Evolutionary conservation across 768 basidiomycete genomes (phyloP), one percentile per base, ranked within the genome.

Genomic region (Suillus tomentosus): DNA sequence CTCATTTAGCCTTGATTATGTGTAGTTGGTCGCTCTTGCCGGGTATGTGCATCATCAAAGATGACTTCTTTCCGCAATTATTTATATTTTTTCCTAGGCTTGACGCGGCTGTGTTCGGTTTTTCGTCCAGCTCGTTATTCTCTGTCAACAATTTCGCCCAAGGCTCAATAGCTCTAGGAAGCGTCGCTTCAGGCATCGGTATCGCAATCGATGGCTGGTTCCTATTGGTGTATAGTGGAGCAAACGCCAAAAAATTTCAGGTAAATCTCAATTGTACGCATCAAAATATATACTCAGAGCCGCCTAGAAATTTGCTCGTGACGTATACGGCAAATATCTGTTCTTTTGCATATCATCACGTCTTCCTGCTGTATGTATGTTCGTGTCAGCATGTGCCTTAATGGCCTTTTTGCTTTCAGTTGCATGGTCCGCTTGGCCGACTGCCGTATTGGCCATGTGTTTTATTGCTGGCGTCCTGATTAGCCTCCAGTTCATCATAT

Each of bases 331-430:
- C 27, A 80, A 81, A 11, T 88, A 88, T 72, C 79, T 89, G 63
- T 91, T 90, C 78, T 92, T 92, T 73, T 80, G 86, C 36, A 79
- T 92, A 15, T 85, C 87, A 1, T 80, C 89, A 7, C 83, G 89
- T 24, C 76, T 90, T 14, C 90, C 90, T 0, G 81, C 84, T 0
- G 66, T 90, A 8, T 86, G 86, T 71, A 84, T 87, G 79, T 80
- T 88, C 62, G 64, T 79, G 37, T 84, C 88, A 13, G 79, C 84
- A 0, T 51, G 83, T n/a, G 78, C 86, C 1, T 79, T 92, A 9
- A 85, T 87, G 79, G 66, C 71, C 1, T 91, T 90, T 75, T 73
- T 91, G 31, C 77, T 82, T 9, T 72, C 85, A 31, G 85, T 90
- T 8, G 87, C 89, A 3, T 91, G 83, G 76, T 76, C 77, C 0